Evolutionary conservation across 441 rosid genomes (phyloP), one percentile per base, ranked within the genome.

Genomic region (Euphorbia celastroides): DNA sequence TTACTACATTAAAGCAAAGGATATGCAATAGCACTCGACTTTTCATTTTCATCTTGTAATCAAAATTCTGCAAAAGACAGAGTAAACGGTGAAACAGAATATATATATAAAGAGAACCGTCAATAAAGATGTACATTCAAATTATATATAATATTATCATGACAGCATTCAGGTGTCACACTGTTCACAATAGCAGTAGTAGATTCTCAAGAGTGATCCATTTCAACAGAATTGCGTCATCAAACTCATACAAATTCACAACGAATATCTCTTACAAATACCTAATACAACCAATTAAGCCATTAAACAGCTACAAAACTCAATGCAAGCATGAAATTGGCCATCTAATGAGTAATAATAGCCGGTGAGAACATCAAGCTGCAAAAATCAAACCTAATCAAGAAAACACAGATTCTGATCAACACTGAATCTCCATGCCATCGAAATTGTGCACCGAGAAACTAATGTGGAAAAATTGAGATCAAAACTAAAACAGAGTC

Each of bases 1-100:
- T 73, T 62, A 77, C 67, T 48, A 63, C 66, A 75, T 57, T 76
- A 51, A 80, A 77, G 68, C 79, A 82, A 63, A 87, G 44, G 63
- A 87, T 68, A 68, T 83, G 38, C 70, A 80, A 26, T 61, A 82
- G 19, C 55, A 62, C 70, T 70, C 51, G 66, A 46, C 52, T 36
- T 73, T 57, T 76, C 82, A 79, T 79, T 60, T n/a, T 74, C 61
- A 26, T 70, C 70, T 69, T 60, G 56, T 59, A 52, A 59, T 22
- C 60, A 60, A 72, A 42, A 58, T 58, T 41, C 69, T 62, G 78
- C 66, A 48, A 64, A n/a, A 27, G 34, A 55, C 23, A 23, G 11
- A 7, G 41, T 60, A 60, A 50, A 61, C 64, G 57, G 17, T 50
- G 7, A 22, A 69, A 60, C 22, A 7, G 36, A 3, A 66, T n/a